These are phyloP conservation scores for Pseudisothecium myosuroides DNA, from an alignment of 225 moss, liverwort and hornwort genomes.

Conservation along the genomic window DNA sequence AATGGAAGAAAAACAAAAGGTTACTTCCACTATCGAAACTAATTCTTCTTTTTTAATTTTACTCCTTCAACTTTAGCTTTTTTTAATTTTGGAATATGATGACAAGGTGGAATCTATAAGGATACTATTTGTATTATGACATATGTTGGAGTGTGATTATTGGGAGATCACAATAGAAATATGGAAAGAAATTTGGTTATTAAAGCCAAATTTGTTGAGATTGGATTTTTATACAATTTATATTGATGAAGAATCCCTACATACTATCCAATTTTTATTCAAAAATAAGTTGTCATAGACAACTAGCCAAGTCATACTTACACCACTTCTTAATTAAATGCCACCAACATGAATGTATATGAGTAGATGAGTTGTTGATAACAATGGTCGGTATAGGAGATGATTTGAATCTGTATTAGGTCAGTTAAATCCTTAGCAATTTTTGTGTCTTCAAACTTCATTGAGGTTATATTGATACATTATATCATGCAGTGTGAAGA, in stretches of 20 bases:
- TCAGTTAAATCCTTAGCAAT: accelerated
- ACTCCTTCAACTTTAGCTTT: neutral
- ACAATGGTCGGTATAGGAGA: accelerated
- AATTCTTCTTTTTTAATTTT: neutral
- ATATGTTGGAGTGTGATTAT: neutral
- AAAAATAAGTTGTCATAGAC: neutral
- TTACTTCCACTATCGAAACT: neutral
- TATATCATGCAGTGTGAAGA: neutral
- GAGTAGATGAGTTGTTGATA: neutral
- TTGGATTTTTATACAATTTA: neutral
- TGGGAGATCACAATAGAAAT: neutral
- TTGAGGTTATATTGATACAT: neutral
- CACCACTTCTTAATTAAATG: neutral
- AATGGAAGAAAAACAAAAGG: conserved; percentile 35
- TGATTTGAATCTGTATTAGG: accelerated
- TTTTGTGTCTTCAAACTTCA: neutral
- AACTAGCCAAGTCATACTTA: neutral
- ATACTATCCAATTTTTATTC: accelerated
- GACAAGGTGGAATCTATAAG: accelerated
- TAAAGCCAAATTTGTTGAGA: neutral
- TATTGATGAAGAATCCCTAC: neutral
- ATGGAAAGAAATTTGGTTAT: neutral
- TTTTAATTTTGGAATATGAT: neutral
- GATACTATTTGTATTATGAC: neutral
- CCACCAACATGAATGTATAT: neutral